These are phyloP conservation scores for Citropsis articulata DNA, from an alignment of 345 rosid species.

Conservation along the genomic window DNA sequence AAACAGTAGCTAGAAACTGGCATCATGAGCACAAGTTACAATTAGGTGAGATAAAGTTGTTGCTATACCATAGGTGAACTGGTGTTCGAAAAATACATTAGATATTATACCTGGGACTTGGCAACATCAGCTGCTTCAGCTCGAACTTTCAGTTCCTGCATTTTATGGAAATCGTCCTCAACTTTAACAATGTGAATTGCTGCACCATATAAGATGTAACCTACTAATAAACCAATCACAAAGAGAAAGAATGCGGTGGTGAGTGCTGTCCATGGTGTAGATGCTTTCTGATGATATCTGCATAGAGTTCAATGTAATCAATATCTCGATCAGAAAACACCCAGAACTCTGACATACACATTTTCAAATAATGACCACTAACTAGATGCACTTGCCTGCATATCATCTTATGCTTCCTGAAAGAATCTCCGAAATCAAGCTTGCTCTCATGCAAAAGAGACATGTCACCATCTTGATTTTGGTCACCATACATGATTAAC, in stretches of 20 bases:
- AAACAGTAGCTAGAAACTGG: conserved; percentile 96
- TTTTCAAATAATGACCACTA: neutral
- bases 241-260: conserved; percentile 67
- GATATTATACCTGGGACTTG: conserved; percentile 66
- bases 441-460: conserved; percentile 74
- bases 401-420: conserved; percentile 88
- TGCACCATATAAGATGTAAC: conserved; percentile 79
- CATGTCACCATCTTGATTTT: conserved; percentile 72
- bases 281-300: conserved; percentile 91
- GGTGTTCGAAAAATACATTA: neutral
- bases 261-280: conserved; percentile 65
- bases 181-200: conserved; percentile 81
- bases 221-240: conserved; percentile 71
- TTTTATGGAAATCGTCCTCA: conserved; percentile 80
- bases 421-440: conserved; percentile 95
- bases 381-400: conserved; percentile 59
- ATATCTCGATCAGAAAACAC: conserved; percentile 4
- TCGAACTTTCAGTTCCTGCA: conserved; percentile 75
- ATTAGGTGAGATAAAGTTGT: neutral
- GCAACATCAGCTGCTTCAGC: conserved; percentile 99
- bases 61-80: neutral
- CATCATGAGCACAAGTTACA: conserved; percentile 16
- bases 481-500: conserved; percentile 85
- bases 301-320: conserved; percentile 13
- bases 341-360: neutral